Evolutionary conservation across 1,284 basidiomycete species (phyloP), one percentile per base, ranked within the genome.

Genomic region (Sanghuangporus sanghuang): DNA sequence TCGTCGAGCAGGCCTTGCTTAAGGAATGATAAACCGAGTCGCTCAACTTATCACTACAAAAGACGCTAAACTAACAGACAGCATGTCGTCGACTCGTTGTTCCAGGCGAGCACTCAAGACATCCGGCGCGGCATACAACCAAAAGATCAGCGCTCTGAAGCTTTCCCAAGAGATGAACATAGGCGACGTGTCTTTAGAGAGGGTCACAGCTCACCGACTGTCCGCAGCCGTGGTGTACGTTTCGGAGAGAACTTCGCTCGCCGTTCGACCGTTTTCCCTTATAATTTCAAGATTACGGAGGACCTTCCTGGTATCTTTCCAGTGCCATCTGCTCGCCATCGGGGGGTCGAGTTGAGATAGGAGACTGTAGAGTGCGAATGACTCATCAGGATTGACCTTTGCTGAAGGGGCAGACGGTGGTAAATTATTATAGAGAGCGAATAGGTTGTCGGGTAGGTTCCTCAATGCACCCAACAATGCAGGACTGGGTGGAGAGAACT

Each of bases 231-330:
- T 74, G 49, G 79, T 73, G 32, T 88, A 82, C 71, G 93, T 89
- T 59, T 87, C 83, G 8, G 69, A 73, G 48, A 92, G 81, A 44
- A 93, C 83, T 44, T 90, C 86, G 66, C 92, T 94, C 0, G 89
- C 82, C 35, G 77, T 79, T 42, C 79, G 79, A 1, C 89, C 86
- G 1, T 83, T 85, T 66, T 93, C 88, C 75, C 86, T 87, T 67
- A 95, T 87, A 38, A 98, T 87, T 53, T 85, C 82, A 1, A 99
- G 75, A 66, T 85, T 92, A 32, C 96, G 83, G 23, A 92, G 74
- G 1, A 98, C 90, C 73, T 98, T 99, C 18, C 97, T 81, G 0
- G 92, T 88, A 71, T 99, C 97, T 66, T 82, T 84, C 93, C 95
- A 97, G 74, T 99, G 97, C 96, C 97, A 99, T 66, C 95, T 80